These are phyloP conservation scores for Kokia cookei DNA, from an alignment of 441 rosid species.

Conservation along the genomic window DNA sequence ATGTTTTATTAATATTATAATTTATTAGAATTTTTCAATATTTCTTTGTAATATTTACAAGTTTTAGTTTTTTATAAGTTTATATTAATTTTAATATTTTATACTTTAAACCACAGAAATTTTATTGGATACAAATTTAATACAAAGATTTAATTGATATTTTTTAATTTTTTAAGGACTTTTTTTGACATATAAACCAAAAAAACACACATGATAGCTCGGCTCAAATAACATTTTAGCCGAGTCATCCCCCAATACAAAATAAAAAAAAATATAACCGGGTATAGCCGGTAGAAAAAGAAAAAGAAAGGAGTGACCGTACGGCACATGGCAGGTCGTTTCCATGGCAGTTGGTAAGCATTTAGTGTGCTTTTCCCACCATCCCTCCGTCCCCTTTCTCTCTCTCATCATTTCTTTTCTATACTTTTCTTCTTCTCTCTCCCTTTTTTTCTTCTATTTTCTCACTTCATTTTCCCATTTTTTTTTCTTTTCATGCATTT, in stretches of 20 bases:
- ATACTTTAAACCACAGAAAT: too few relatives aligned
- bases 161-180: too few relatives aligned
- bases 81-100: too few relatives aligned
- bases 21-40: too few relatives aligned
- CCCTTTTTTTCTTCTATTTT: neutral
- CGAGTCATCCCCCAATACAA: neutral
- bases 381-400: too few relatives aligned
- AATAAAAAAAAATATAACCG: neutral
- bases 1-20: too few relatives aligned
- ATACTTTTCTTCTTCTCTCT: neutral
- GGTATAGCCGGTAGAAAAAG: constrained; percentile 19
- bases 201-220: neutral
- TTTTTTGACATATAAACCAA: too few relatives aligned
- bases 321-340: constrained; percentile 47
- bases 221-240: neutral
- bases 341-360: constrained; percentile 69
- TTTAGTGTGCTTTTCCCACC: constrained; percentile 31
- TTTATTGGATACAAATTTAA: too few relatives aligned
- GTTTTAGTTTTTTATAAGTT: too few relatives aligned
- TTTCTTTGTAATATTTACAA: too few relatives aligned
- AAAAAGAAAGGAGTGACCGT: constrained; percentile 21
- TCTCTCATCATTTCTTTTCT: neutral
- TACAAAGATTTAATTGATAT: too few relatives aligned
- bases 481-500: neutral
- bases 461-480: neutral